A percentile compares a stretch with the other conserved stretches of the same genome.
Evolutionary conservation across 2,329 filamentous ascomycete species (phyloP).

Genomic region (Phoma sp.): DNA sequence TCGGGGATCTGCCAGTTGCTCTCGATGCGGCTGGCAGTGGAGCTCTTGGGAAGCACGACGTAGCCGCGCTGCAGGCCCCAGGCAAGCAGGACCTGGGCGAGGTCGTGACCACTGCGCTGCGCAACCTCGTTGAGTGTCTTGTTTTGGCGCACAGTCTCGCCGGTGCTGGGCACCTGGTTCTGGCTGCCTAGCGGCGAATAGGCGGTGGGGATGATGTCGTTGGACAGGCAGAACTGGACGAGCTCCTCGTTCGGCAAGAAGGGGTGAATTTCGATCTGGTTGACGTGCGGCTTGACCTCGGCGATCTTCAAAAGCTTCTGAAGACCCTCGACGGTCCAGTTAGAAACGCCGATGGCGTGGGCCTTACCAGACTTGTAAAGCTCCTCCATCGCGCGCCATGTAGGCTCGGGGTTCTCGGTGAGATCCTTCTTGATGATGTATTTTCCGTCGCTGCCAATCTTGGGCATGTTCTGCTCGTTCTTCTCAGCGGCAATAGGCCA

Average conservation of each 20-base stretch:
- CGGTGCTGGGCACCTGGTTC: slow-evolving; percentile 71
- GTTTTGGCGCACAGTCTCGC: slow-evolving; percentile 73
- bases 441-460: slow-evolving; percentile 61
- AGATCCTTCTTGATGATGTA: slow-evolving; percentile 69
- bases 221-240: slow-evolving; percentile 62
- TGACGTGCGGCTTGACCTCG: slow-evolving; percentile 70
- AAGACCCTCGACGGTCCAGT: slow-evolving; percentile 71
- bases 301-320: slow-evolving; percentile 71
- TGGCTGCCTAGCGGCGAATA: slow-evolving; percentile 74
- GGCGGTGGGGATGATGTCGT: slow-evolving; percentile 66
- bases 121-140: slow-evolving; percentile 69
- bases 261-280: slow-evolving; percentile 77
- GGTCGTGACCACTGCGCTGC: slow-evolving; percentile 74
- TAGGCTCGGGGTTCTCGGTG: slow-evolving; percentile 70
- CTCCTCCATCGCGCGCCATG: slow-evolving; percentile 72
- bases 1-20: slow-evolving; percentile 71
- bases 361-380: slow-evolving; percentile 66
- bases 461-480: slow-evolving; percentile 59
- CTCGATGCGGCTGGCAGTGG: slow-evolving; percentile 48
- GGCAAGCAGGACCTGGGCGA: slow-evolving; percentile 81
- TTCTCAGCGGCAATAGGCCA: slow-evolving; percentile 60
- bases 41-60: slow-evolving; percentile 51
- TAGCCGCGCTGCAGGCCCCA: slow-evolving; percentile 81
- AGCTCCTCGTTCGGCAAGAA: slow-evolving; percentile 71
- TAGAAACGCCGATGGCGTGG: slow-evolving; percentile 74